phyloP scores from a whole-genome alignment of 208 protist species.

The Porcisia deanei region DNA sequence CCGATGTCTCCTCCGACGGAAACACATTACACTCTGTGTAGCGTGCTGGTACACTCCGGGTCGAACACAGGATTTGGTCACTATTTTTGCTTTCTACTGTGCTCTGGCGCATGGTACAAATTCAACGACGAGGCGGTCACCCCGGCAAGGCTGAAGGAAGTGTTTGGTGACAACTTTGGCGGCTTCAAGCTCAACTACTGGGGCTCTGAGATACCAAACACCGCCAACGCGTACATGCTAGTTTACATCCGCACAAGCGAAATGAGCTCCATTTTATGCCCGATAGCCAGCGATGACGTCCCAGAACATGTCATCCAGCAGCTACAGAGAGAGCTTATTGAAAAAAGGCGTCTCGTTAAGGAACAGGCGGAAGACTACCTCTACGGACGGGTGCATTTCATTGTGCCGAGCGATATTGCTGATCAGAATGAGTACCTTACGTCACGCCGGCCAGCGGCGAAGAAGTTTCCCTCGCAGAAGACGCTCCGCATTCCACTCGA shows the following conservation, averaged over 20 bases:
- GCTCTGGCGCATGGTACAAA: slow-evolving; percentile 84
- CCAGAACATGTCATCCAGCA: slow-evolving; percentile 75
- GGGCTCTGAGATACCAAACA: slow-evolving; percentile 81
- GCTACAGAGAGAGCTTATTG: slow-evolving; percentile 56
- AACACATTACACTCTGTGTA: slow-evolving; percentile 86
- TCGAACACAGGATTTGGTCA: slow-evolving; percentile 89
- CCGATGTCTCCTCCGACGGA: slow-evolving; percentile 53
- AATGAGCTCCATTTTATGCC: slow-evolving; percentile 63
- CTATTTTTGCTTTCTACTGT: slow-evolving; percentile 87
- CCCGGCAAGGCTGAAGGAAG: slow-evolving; percentile 71
- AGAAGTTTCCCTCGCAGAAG: slow-evolving; percentile 61
- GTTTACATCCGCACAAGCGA: slow-evolving; percentile 86
- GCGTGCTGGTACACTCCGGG: slow-evolving; percentile 88
- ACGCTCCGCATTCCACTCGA: slow-evolving; percentile 66
- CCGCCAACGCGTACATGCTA: slow-evolving; percentile 90
- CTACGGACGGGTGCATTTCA: slow-evolving; percentile 78
- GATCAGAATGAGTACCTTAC: slow-evolving; percentile 66
- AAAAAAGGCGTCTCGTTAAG: slow-evolving; percentile 49
- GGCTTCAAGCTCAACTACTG: slow-evolving; percentile 86
- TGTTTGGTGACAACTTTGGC: slow-evolving; percentile 90
- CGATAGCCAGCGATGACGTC: slow-evolving; percentile 60
- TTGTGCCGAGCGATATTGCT: slow-evolving; percentile 60
- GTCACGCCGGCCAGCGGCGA: slow-evolving; percentile 35
- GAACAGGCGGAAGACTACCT: slow-evolving; percentile 79
- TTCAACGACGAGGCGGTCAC: slow-evolving; percentile 92